These are phyloP conservation scores for Rhizophora mangle DNA, from an alignment of 345 rosid genomes.

Conservation along the genomic window DNA sequence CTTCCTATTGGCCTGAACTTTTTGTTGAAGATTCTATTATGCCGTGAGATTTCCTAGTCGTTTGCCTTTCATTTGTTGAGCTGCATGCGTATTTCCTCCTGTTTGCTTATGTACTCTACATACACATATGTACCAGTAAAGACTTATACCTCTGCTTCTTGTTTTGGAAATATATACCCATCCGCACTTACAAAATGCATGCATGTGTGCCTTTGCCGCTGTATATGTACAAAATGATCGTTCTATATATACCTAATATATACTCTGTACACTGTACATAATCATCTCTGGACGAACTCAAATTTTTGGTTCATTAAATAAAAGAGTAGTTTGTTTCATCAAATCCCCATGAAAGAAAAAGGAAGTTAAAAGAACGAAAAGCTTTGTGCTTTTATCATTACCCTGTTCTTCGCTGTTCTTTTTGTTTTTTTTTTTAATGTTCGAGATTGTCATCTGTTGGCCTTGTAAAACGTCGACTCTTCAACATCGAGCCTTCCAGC, in stretches of 20 bases:
- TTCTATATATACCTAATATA: not conserved
- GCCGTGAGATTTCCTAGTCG: conserved; percentile 38
- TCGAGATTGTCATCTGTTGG: no score
- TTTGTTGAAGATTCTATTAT: conserved; percentile 36
- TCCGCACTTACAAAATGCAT: not conserved
- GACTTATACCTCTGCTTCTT: no score
- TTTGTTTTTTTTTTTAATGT: no score
- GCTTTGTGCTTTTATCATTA: no score
- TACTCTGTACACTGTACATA: not conserved
- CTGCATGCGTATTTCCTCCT: conserved; percentile 4
- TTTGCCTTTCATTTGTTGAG: not conserved
- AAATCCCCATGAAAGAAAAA: not conserved
- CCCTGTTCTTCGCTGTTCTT: no score
- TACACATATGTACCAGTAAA: no score
- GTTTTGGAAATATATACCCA: not conserved
- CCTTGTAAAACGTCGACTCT: no score
- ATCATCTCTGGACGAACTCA: not conserved
- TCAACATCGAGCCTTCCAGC: no score
- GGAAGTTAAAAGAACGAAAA: no score
- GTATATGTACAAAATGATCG: not conserved
- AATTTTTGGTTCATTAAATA: conserved; percentile 12
- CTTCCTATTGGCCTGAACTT: conserved; percentile 42
- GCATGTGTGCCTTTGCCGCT: no score
- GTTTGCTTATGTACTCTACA: not conserved
- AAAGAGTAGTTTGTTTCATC: not conserved